phyloP scores from a whole-genome alignment of 257 asterid genomes.

The Penstemon eatonii region DNA sequence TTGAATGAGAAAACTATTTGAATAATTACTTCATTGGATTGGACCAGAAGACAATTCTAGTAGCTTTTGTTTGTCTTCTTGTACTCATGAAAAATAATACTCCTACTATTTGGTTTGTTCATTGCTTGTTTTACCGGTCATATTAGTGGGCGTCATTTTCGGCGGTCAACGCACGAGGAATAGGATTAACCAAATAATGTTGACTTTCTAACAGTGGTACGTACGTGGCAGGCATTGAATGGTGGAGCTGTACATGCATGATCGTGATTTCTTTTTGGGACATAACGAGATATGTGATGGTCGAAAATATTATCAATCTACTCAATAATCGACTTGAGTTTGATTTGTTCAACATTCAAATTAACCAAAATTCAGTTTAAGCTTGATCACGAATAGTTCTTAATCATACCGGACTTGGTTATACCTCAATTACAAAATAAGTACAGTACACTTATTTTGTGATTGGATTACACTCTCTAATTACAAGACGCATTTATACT shows the following conservation, averaged over 20 bases:
- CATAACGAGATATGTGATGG: neutral
- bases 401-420: no score
- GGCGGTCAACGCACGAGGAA: constrained; percentile 26
- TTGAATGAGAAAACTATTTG: constrained; percentile 16
- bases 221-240: neutral
- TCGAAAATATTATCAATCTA: neutral
- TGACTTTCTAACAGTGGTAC: constrained; percentile 4
- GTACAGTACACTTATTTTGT: no score
- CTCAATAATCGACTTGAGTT: no score
- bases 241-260: neutral
- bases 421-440: no score
- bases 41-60: constrained; percentile 15
- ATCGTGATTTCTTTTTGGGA: constrained; percentile 9
- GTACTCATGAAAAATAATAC: neutral
- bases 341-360: no score
- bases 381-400: no score
- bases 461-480: no score
- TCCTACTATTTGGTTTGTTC: no score
- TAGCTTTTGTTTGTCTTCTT: neutral
- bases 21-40: neutral
- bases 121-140: constrained; percentile 4
- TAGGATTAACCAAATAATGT: constrained; percentile 11
- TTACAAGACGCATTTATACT: no score
- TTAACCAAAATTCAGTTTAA: no score
- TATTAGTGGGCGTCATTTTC: neutral